These are phyloP conservation scores for Aspergillus ibericus DNA, from an alignment of 2,329 filamentous ascomycete genomes.

Conservation along the genomic window DNA sequence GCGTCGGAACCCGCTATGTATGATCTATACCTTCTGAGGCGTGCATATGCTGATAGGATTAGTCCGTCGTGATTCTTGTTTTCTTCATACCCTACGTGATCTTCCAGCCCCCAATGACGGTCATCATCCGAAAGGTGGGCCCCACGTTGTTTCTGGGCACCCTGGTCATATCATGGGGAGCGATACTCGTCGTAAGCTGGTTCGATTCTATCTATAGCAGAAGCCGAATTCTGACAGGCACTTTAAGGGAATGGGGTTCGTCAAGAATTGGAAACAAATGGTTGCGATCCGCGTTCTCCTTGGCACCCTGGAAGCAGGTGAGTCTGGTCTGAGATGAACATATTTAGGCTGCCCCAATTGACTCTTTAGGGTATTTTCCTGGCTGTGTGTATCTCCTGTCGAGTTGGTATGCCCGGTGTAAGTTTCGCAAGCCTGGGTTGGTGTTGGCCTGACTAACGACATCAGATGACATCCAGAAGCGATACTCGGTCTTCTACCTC, in stretches of 20 bases:
- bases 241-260: slow-evolving; percentile 31
- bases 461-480: slow-evolving; percentile 33
- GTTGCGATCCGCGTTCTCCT: slow-evolving; percentile 27
- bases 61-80: slow-evolving; percentile 35
- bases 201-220: background rate
- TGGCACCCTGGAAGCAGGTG: slow-evolving; percentile 29
- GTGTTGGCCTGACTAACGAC: background rate
- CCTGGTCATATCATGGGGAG: slow-evolving; percentile 33
- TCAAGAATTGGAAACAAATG: slow-evolving; percentile 30
- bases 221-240: slow-evolving; percentile 3
- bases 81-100: slow-evolving; percentile 36
- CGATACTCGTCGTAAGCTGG: slow-evolving; percentile 27
- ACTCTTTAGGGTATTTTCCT: slow-evolving; percentile 68
- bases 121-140: slow-evolving; percentile 32
- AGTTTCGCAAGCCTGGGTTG: slow-evolving; percentile 3
- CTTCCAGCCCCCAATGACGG: slow-evolving; percentile 33
- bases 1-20: slow-evolving; percentile 30
- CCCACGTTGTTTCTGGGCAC: slow-evolving; percentile 28
- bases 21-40: background rate
- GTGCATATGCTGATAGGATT: slow-evolving; percentile 2
- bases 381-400: slow-evolving; percentile 70
- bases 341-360: slow-evolving; percentile 23
- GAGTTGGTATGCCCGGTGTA: slow-evolving; percentile 64
- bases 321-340: slow-evolving; percentile 40
- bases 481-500: slow-evolving; percentile 49